These are phyloP conservation scores for Cicer bijugum DNA, from an alignment of 306 rosid genomes.

Conservation along the genomic window DNA sequence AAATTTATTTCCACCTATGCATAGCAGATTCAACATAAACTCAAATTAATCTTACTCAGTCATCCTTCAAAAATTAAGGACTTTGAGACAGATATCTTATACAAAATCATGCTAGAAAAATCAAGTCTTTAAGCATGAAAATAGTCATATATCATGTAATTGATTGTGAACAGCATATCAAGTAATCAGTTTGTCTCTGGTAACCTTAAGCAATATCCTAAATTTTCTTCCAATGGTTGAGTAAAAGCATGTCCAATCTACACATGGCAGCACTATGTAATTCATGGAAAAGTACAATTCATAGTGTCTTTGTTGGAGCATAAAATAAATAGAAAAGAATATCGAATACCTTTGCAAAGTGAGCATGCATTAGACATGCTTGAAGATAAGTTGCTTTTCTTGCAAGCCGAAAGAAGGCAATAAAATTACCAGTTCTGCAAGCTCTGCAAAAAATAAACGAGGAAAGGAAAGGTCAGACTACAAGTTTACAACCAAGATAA, in stretches of 20 bases:
- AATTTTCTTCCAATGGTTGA: slow-evolving; percentile 36
- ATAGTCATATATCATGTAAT: slow-evolving; percentile 3
- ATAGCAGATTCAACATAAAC: slow-evolving; percentile 36
- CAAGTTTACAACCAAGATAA: slow-evolving; percentile 38
- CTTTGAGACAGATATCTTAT: neutral
- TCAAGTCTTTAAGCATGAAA: slow-evolving; percentile 24
- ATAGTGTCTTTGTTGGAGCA: slow-evolving; percentile 20
- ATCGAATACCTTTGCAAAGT: slow-evolving; percentile 84
- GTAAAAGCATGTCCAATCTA: slow-evolving; percentile 35
- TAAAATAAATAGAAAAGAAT: slow-evolving; percentile 40
- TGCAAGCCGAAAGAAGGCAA: slow-evolving; percentile 87
- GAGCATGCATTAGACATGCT: slow-evolving; percentile 99
- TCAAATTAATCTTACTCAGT: slow-evolving; percentile 2
- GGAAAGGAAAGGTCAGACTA: slow-evolving; percentile 44
- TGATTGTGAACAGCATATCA: slow-evolving; percentile 15
- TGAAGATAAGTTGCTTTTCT: slow-evolving; percentile 95
- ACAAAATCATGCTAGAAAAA: slow-evolving; percentile 28
- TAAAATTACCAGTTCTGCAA: slow-evolving; percentile 85
- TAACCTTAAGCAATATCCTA: slow-evolving; percentile 37
- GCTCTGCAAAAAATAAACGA: slow-evolving; percentile 69
- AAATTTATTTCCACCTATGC: slow-evolving; percentile 14
- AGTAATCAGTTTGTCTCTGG: slow-evolving; percentile 19
- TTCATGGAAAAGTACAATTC: slow-evolving; percentile 38
- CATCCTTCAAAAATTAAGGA: slow-evolving; percentile 37
- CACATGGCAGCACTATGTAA: slow-evolving; percentile 33